These are phyloP conservation scores for Anisodus tanguticus DNA, from an alignment of 257 asterid species.

Conservation along the genomic window DNA sequence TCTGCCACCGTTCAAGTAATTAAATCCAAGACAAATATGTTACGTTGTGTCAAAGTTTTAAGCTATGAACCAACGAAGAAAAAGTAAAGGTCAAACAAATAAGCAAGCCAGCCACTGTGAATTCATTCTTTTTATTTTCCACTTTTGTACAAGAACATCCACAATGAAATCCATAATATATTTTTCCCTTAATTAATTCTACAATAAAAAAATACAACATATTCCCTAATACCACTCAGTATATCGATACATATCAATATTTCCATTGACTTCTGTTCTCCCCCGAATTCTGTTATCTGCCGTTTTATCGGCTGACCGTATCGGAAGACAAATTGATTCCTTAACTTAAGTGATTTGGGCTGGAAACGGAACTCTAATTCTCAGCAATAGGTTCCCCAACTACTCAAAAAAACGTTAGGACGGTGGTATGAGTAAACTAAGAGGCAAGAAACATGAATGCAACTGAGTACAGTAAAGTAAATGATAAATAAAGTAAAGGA, in stretches of 20 bases:
- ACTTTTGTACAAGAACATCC: neutral
- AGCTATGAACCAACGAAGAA: neutral
- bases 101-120: neutral
- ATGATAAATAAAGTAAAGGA: too few relatives aligned
- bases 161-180: neutral
- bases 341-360: too few relatives aligned
- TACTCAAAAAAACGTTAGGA: too few relatives aligned
- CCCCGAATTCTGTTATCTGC: too few relatives aligned
- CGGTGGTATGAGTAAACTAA: too few relatives aligned
- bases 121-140: neutral
- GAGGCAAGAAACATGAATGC: too few relatives aligned
- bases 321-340: too few relatives aligned
- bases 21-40: neutral
- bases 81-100: neutral
- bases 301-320: too few relatives aligned
- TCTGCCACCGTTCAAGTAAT: neutral
- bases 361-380: too few relatives aligned
- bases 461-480: too few relatives aligned
- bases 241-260: neutral
- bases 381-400: too few relatives aligned
- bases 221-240: conserved; percentile 9
- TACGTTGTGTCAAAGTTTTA: neutral
- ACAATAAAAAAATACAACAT: neutral
- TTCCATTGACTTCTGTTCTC: neutral
- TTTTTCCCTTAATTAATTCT: neutral